Evolutionary conservation across 2,329 filamentous ascomycete species (phyloP).

Genomic region (Aureobasidium uvarum): DNA sequence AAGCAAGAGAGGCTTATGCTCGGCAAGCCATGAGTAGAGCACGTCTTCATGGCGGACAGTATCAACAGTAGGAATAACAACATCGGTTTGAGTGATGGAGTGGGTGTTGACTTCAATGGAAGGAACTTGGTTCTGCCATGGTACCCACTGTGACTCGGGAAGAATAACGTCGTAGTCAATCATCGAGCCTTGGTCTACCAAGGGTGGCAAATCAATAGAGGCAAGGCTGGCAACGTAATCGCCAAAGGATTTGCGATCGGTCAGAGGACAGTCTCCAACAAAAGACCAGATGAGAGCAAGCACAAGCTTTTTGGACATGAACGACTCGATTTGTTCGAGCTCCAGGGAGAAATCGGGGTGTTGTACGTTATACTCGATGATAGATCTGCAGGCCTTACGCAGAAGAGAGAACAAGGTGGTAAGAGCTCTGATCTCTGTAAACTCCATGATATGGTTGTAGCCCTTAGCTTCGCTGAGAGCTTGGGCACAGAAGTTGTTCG

Average conservation of each 20-base stretch:
- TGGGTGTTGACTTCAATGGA: conserved; percentile 97
- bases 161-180: conserved; percentile 94
- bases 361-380: conserved; percentile 94
- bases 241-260: conserved; percentile 84
- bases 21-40: conserved; percentile 98
- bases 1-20: conserved; percentile 94
- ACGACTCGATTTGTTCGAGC: conserved; percentile 82
- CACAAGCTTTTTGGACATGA: conserved; percentile 88
- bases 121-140: conserved; percentile 94
- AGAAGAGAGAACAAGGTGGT: conserved; percentile 93
- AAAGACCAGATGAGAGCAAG: conserved; percentile 93
- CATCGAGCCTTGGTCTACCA: conserved; percentile 63
- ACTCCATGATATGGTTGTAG: conserved; percentile 98
- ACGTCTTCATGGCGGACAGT: conserved; percentile 98
- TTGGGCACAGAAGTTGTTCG: conserved; percentile 76
- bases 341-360: conserved; percentile 93
- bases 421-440: conserved; percentile 83
- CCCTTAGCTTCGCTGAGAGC: conserved; percentile 71
- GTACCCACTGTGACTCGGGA: conserved; percentile 82
- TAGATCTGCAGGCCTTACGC: conserved; percentile 87
- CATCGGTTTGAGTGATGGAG: conserved; percentile 94
- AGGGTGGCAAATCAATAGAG: conserved; percentile 74
- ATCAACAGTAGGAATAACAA: conserved; percentile 96
- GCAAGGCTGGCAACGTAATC: conserved; percentile 79
- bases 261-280: conserved; percentile 87